phyloP scores from a whole-genome alignment of 306 rosid species.

The Alnus rubra region DNA sequence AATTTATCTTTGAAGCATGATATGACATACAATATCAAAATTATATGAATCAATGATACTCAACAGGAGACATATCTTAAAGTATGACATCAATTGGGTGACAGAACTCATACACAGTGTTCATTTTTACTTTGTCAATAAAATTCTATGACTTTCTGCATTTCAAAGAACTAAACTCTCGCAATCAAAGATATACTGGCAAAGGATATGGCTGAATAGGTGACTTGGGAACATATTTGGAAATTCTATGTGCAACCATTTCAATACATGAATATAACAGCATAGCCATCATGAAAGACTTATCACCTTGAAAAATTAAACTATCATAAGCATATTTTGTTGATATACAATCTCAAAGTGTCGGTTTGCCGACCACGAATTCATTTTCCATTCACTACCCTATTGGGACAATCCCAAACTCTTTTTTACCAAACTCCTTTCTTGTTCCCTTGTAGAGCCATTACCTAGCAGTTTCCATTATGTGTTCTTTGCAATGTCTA shows the following conservation, averaged over 20 bases:
- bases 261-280: background rate
- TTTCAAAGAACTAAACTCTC: background rate
- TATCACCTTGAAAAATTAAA: background rate
- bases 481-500: too few species aligned
- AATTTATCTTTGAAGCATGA: background rate
- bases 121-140: background rate
- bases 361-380: background rate
- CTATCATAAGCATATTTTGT: background rate
- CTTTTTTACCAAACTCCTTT: conserved; percentile 9
- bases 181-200: background rate
- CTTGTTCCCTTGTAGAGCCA: too few species aligned
- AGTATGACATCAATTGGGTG: background rate
- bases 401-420: conserved; percentile 18
- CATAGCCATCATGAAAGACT: background rate
- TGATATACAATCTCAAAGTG: background rate
- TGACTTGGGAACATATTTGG: background rate
- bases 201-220: background rate
- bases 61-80: background rate
- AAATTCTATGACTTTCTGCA: background rate
- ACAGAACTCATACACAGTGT: background rate
- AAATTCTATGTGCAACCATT: background rate
- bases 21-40: background rate
- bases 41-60: background rate
- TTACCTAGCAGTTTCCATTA: too few species aligned
- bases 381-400: background rate